Evolutionary conservation across 495 filamentous ascomycete species (phyloP), one percentile per base, ranked within the genome.

Genomic region (Neurospora discreta): DNA sequence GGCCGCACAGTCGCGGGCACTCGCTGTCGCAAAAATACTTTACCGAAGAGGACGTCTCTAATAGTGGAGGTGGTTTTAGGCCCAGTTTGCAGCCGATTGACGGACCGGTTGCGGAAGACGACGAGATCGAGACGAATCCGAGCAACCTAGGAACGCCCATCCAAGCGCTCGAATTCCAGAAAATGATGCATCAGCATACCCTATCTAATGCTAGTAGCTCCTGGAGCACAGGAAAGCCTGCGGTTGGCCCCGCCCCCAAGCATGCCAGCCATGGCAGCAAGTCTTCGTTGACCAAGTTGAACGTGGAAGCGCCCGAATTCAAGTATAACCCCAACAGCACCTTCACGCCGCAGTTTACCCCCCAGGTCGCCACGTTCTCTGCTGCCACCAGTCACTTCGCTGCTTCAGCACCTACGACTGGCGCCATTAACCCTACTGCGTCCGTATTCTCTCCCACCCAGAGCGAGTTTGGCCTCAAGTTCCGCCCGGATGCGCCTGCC

Each of bases 291-390:
- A 94, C 93, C 0, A 92, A 89, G 71, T 83, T 97, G 67, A 98
- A 99, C 74, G 92, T 94, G 44, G 89, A 89, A 70, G 95, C 95
- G 0, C 90, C 91, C 68, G 93, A 94, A 75, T 98, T 98, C 80
- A 92, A 89, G 74, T 91, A 91, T 78, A 90, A 95, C 71, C 92
- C 92, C 5, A 82, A 81, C 20, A 89, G 80, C 70, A 82, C 75
- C 26, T 92, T 91, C 78, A 84, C 83, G 43, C 87, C 92, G n/a
- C 82, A 85, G 46, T 86, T 85, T 70, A 74, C 52, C 26, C 52
- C 52, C 15, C 52, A 83, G 26, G 78, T 78, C 16, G 74, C 77
- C 36, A 30, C 85, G 41, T 75, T 73, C 3, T 79, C 79, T 60
- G 73, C 76, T 15, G 78, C 71, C 26, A 82, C 80, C 16, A 80